These are phyloP conservation scores for Discostella stelligera DNA, from an alignment of 352 stramenopile genomes.

Conservation along the genomic window DNA sequence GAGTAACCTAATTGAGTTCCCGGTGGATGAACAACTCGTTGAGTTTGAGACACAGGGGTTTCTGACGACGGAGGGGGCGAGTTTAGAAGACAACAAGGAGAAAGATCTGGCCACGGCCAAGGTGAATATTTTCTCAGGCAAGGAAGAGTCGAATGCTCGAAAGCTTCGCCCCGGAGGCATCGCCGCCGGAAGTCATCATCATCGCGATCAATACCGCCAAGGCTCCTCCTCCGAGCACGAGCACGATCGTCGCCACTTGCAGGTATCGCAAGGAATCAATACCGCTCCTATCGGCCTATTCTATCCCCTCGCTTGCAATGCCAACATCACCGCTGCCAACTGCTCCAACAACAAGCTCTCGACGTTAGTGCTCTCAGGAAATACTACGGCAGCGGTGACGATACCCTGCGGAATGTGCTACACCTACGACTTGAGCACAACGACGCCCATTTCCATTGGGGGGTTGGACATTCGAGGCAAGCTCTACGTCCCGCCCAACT, in stretches of 20 bases:
- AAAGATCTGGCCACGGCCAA: not conserved
- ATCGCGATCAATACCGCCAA: not conserved
- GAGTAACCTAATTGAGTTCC: not conserved
- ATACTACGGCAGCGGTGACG: not conserved
- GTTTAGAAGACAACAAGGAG: not conserved
- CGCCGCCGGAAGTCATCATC: not conserved
- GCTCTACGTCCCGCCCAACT: conserved; percentile 46
- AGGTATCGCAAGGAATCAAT: conserved; percentile 7
- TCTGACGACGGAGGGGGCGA: not conserved
- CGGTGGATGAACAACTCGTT: conserved; percentile 2
- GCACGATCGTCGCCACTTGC: not conserved
- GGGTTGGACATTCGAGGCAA: conserved; percentile 60
- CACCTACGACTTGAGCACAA: conserved; percentile 32
- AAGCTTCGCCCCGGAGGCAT: not conserved
- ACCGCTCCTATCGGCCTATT: conserved; percentile 6
- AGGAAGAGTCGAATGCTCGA: not conserved
- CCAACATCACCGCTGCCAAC: not conserved
- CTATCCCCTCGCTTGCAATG: conserved; percentile 9
- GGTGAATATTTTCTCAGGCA: not conserved
- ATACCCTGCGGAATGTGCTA: conserved; percentile 14
- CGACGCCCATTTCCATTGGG: conserved; percentile 10
- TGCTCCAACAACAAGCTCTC: conserved; percentile 8
- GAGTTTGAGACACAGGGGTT: not conserved
- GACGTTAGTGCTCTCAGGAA: conserved; percentile 7
- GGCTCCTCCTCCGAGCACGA: not conserved